Evolutionary conservation across 345 rosid species (phyloP), one percentile per base, ranked within the genome.

Genomic region (Gossypium ekmanianum): DNA sequence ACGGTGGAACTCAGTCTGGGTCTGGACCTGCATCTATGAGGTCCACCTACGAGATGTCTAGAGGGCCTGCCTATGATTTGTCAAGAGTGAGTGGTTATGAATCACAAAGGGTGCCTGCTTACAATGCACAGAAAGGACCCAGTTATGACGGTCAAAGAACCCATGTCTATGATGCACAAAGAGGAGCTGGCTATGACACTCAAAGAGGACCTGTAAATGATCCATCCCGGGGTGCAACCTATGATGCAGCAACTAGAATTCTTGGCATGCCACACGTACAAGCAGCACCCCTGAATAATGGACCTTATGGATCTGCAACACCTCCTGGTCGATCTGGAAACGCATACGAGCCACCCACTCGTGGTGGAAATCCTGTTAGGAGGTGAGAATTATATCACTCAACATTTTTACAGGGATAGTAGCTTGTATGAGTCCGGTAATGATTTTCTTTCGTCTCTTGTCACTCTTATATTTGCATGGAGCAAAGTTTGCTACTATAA

Each of bases 1-100:
- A 85, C 74, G 81, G 70, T 55, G 94, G 92, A 79, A 72, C 83
- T 81, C 98, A 89, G 62, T 78, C 88, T 63, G 87, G 88, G 65
- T 77, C 89, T 63, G 87, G 89, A n/a, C 73, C 83, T 22, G 83
- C 72, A 69, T 84, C 91, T 77, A 54, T 83, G 77, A 85, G 90
- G 81, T 80, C 84, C 8, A 79, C 74, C 51, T 80, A 83, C 57
- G 85, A 82, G 14, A 66, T 71, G 43, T 11, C 84, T 14, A 80
- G 68, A 74, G 83, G 63, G 54, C 80, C 86, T n/a, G 83, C 76
- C 75, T 83, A 85, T 61, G 88, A 86, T 39, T 16, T 77, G 9
- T 57, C 18, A 5, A 78, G 80, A 63, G 71, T 41, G 13, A 80
- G 74, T 6, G 52, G 76, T 34, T 81, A 79, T 17, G 89, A 87